A percentile compares a stretch with the other conserved stretches of the same genome.
Evolutionary conservation across 352 stramenopile species (phyloP).

Genomic region (Globisporangium emineosum): DNA sequence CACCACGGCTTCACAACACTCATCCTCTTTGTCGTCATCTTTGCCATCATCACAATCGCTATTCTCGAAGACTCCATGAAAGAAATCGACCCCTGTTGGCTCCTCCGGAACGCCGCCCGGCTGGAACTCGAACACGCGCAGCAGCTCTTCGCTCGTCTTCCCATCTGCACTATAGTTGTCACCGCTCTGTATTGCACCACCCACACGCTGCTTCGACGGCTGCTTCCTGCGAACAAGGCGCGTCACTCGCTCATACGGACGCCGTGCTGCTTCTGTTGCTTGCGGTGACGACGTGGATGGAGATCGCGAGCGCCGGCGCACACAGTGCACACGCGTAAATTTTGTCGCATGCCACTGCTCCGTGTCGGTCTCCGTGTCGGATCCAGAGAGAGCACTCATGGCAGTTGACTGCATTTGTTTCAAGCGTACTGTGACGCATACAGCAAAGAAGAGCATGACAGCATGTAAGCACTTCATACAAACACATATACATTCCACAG

Average conservation of each 20-base stretch:
- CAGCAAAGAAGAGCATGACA: background rate
- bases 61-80: background rate
- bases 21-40: background rate
- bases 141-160: background rate
- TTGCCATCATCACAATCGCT: background rate
- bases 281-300: background rate
- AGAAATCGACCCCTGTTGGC: background rate
- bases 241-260: constrained; percentile 1
- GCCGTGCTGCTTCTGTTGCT: background rate
- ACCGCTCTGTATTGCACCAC: background rate
- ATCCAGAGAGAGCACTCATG: background rate
- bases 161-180: too few species aligned
- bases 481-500: background rate
- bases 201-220: constrained; percentile 5
- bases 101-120: background rate
- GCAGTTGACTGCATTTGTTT: background rate
- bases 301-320: background rate
- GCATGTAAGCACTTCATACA: background rate
- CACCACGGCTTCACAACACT: constrained; percentile 1
- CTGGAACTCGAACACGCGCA: constrained; percentile 15
- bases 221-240: constrained; percentile 15
- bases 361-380: constrained; percentile 1
- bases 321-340: constrained; percentile 6
- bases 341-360: background rate
- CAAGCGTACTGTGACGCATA: background rate